Base-by-base conservation (phyloP, 2,329 filamentous ascomycete genomes). In the Rhinocladiella similis region DNA sequence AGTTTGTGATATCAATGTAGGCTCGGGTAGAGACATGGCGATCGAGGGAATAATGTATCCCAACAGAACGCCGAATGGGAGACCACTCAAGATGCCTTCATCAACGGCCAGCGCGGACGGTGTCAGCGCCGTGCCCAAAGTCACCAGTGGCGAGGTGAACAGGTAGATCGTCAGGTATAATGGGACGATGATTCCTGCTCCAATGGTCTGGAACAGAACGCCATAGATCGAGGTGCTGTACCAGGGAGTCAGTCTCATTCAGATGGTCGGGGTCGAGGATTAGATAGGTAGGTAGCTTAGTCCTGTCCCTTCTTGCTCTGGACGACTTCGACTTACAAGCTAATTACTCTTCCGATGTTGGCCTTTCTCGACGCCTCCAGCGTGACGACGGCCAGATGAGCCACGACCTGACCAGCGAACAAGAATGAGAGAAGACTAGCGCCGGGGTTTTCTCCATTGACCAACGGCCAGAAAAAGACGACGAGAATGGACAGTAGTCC, bases 331-430 rank as follows among this genome's bases (percentile, higher is more conserved):
- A 67, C 74, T 53, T 72, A 79, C 76, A 72, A 75, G 35, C 73
- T 73, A 39, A 73, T 67, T 7, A 72, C 33, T 2, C 68, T 73
- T 41, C 74, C 67, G 5, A 67, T 63, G 63, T 79, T 78, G 0
- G 75, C 76, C 25, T 64, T 65, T 42, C 77, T 68, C 68, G 74
- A 70, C 5, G 73, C 70, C 57, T 80, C 77, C 53, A 80, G 65
- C 1, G 72, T 63, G 13, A 79, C 62, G 18, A 76, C 55, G 4
- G 69, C 64, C 72, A 72, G 76, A 22, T 70, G 66, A 5, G 72
- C 69, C 1, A 69, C 71, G 42, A 73, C 69, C 2, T 72, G 70
- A 2, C 72, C 73, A 1, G 69, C 70, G 47, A 76, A 76, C 1
- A 65, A 66, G n/a, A 73, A 57, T 1, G 68, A 62, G 48, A 73